A percentile compares a stretch with the other conserved stretches of the same genome.
These are phyloP conservation scores for Coemansia javaensis DNA, from an alignment of 192 early-diverging fungal species.

Conservation along the genomic window DNA sequence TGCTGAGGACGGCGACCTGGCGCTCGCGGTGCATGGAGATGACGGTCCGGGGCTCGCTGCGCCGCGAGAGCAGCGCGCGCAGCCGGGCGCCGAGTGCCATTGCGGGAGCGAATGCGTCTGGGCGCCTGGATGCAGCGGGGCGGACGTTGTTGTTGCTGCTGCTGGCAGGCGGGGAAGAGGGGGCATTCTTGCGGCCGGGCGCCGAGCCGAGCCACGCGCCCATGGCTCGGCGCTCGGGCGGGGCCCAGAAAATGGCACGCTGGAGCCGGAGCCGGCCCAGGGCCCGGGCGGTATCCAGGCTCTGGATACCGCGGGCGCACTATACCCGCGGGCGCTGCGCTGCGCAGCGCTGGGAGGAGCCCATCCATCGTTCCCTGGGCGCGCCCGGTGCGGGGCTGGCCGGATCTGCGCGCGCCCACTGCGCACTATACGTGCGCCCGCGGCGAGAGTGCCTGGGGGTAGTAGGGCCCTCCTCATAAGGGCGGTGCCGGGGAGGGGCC, in stretches of 20 bases:
- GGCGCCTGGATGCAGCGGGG: background rate
- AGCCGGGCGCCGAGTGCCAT: slow-evolving; percentile 20
- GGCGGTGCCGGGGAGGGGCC: background rate
- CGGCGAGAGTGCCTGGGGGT: slow-evolving; percentile 19
- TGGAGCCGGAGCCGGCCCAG: background rate
- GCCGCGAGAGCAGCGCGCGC: slow-evolving; percentile 16
- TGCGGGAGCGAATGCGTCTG: background rate
- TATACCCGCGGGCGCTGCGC: slow-evolving; percentile 7
- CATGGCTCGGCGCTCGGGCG: too few relatives aligned
- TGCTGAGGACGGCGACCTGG: slow-evolving; percentile 37
- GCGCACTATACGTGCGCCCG: slow-evolving; percentile 21
- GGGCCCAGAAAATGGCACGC: too few relatives aligned
- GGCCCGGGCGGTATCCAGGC: background rate
- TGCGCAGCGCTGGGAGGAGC: background rate
- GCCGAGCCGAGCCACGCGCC: slow-evolving; percentile 3
- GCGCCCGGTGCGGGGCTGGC: slow-evolving; percentile 1
- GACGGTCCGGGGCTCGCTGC: slow-evolving; percentile 14
- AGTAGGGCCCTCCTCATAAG: background rate
- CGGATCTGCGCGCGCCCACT: slow-evolving; percentile 3
- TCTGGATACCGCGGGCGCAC: background rate
- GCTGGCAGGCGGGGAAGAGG: background rate
- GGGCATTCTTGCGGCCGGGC: slow-evolving; percentile 6
- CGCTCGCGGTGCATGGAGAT: slow-evolving; percentile 41
- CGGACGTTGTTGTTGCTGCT: background rate
- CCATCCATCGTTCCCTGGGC: too few relatives aligned